Evolutionary conservation across 208 protist genomes (phyloP), one percentile per base, ranked within the genome.

Genomic region (Leishmania arabica): DNA sequence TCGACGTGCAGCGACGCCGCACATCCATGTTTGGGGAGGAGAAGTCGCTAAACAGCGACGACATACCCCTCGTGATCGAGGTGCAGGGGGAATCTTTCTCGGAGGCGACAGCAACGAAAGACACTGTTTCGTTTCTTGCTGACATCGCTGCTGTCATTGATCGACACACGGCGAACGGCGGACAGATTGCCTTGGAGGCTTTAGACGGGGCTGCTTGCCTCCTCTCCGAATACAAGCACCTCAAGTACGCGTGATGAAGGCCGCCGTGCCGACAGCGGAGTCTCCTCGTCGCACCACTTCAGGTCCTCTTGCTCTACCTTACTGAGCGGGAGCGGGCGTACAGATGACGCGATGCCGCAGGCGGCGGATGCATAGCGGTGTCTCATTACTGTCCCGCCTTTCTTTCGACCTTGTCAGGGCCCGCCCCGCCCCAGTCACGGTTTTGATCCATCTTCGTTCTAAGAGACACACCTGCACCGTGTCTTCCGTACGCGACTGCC

Each of bases 161-260:
- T 31, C 56, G 56, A 13, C 87, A 93, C 74, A 85, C 85, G 15
- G 75, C 60, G 54, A 84, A 83, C 60, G 86, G 86, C 1, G 79
- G 76, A 37, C 75, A 77, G 24, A 91, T 93, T 69, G 81, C 87
- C 17, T 79, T 91, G 8, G 87, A 91, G 37, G 40, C 89, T 21
- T 83, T 95, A 11, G 89, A 93, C 49, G 89, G 88, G 66, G 90
- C 86, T 17, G 88, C 79, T 24, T 75, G 58, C n/a, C 81, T 95
- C 24, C 66, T 95, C 5, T 88, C 74, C 17, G 87, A 93, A 66
- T 93, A 95, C 82, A 95, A 95, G 70, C 62, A 85, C n/a, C 75
- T 86, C 24, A 86, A 87, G 68, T 86, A 92, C 74, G 88, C 85
- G n/a, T 65, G 89, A 17, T 80, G 75, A 69, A 68, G n/a, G 34